phyloP scores from a whole-genome alignment of 495 filamentous ascomycete genomes.

The Penicillium paradoxum region DNA sequence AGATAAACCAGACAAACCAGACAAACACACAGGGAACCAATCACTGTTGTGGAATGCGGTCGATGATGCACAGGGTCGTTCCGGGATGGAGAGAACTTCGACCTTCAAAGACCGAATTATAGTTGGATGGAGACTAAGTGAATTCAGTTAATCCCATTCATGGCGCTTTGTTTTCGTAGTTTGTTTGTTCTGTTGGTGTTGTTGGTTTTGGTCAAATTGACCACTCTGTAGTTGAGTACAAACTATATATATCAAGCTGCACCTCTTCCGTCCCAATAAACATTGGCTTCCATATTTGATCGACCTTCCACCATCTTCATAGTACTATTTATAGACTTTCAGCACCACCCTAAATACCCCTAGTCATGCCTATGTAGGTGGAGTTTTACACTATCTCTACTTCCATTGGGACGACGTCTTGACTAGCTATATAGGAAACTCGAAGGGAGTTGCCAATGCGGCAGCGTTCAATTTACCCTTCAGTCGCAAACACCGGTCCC shows the following conservation, averaged over 20 bases:
- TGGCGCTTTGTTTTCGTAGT: neutral
- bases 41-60: conserved; percentile 5
- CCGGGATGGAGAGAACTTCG: neutral
- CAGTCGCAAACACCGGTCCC: conserved; percentile 50
- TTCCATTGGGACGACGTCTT: neutral
- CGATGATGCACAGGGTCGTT: conserved; percentile 19
- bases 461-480: conserved; percentile 47
- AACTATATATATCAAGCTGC: conserved; percentile 11
- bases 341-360: too few relatives aligned
- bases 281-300: too few relatives aligned
- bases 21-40: conserved; percentile 27
- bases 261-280: too few relatives aligned
- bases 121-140: neutral
- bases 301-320: too few relatives aligned
- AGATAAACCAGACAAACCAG: conserved; percentile 36
- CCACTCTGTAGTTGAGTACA: neutral
- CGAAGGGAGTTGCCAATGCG: conserved; percentile 53
- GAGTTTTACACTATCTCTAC: neutral
- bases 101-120: neutral
- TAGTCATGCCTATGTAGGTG: conserved; percentile 27
- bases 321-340: too few relatives aligned
- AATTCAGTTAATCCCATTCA: neutral
- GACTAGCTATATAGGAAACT: conserved; percentile 32
- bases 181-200: neutral
- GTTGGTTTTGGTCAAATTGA: neutral